Evolutionary conservation across 2,329 filamentous ascomycete species (phyloP), one percentile per base, ranked within the genome.

Genomic region (Clarireedia monteithiana): DNA sequence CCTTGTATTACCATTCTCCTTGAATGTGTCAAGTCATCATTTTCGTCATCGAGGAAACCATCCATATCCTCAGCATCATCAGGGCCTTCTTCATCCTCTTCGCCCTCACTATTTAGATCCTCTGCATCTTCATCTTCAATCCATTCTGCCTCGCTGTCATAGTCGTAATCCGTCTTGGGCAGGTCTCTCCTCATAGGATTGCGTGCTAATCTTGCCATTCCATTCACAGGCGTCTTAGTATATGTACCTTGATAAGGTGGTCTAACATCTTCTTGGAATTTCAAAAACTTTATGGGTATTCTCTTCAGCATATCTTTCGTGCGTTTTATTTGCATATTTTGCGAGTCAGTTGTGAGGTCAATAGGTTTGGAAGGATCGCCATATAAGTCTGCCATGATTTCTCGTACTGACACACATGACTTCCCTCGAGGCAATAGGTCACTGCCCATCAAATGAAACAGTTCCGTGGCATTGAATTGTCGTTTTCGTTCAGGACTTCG

Each of bases 101-200:
- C 86, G 26, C 86, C 86, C 30, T 85, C 81, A 30, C 74, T 76
- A 46, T 75, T 70, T 6, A 79, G 66, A 57, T 82, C 79, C 59
- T 83, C 81, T 12, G 77, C 80, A 59, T 68, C 68, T 40, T 90
- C 88, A 61, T 80, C 79, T 66, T 91, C 86, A 48, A 84, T 78
- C 89, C 89, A 95, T 68, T 94, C 89, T 5, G 82, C 88, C 69
- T 95, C 89, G 3, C 88, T 92, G 66, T 94, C 89, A 67, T 92
- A 91, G 61, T 91, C 88, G 68, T 95, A 95, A 63, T 89, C 78
- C 4, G 88, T 77, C 5, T 84, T 80, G 12, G 74, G 71, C 1
- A 90, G 72, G n/a, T 72, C 59, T 69, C 78, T 69, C 62, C 74
- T 69, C 65, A 76, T 63, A 59, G 88, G 75, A 68, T 82, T 73